These are phyloP conservation scores for Bathelium albidoporum DNA, from an alignment of 495 filamentous ascomycete species.

Conservation along the genomic window DNA sequence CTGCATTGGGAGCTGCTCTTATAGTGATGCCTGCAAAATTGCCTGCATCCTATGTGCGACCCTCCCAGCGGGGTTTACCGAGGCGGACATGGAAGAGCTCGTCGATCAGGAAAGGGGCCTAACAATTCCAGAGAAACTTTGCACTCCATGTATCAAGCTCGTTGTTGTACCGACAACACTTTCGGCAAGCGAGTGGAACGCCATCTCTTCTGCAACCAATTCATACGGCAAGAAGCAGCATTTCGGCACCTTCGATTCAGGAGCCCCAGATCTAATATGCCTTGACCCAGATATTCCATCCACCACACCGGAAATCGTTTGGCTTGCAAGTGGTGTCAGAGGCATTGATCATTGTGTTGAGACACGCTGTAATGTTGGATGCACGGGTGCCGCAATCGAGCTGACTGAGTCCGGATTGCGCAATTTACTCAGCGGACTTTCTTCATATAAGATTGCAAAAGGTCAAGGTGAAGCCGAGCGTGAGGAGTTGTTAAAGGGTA, in stretches of 20 bases:
- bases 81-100: conserved; percentile 10
- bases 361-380: conserved; percentile 37
- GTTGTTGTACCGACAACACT: conserved; percentile 55
- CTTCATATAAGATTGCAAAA: conserved; percentile 7
- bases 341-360: conserved; percentile 60
- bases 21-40: conserved; percentile 19
- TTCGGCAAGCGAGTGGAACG: conserved; percentile 52
- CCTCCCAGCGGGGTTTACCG: conserved; percentile 5
- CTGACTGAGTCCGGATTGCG: conserved; percentile 35
- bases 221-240: conserved; percentile 43
- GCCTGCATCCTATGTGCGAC: conserved; percentile 10
- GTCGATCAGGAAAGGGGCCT: conserved; percentile 13
- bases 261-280: conserved; percentile 45
- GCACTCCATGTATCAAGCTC: conserved; percentile 18
- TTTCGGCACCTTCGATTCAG: conserved; percentile 38
- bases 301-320: conserved; percentile 48
- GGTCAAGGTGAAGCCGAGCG: conserved; percentile 4
- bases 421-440: conserved; percentile 40
- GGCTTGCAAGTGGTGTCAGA: conserved; percentile 52
- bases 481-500: conserved; percentile 8
- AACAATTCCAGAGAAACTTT: not conserved
- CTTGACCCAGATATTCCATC: conserved; percentile 46
- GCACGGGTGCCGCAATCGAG: conserved; percentile 24
- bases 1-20: conserved; percentile 13
- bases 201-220: conserved; percentile 48